Evolutionary conservation across 306 rosid species (phyloP).

Genomic region (Casuarina equisetifolia): DNA sequence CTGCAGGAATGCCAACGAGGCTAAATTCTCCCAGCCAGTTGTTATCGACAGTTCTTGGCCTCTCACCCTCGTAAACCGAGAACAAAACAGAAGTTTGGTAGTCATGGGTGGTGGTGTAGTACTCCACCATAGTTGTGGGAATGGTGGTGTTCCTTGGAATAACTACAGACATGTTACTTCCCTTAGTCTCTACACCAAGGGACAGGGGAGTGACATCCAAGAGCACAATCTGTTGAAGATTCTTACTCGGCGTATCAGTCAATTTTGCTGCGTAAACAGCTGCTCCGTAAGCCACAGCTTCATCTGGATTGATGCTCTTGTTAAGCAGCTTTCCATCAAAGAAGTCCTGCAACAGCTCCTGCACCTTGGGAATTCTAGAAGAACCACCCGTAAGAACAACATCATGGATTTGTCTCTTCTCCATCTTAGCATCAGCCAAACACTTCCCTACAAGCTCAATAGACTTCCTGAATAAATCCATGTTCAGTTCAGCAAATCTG

Average conservation of each 20-base stretch:
- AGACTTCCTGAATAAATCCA: slow-evolving; percentile 23
- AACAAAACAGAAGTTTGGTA: slow-evolving; percentile 18
- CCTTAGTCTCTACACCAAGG: not conserved
- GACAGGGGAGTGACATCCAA: slow-evolving; percentile 25
- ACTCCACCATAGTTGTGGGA: slow-evolving; percentile 13
- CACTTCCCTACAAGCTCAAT: slow-evolving; percentile 24
- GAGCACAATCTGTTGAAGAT: slow-evolving; percentile 11
- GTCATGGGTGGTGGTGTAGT: slow-evolving; percentile 8
- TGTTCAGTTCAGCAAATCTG: slow-evolving; percentile 21
- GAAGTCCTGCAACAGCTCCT: slow-evolving; percentile 20
- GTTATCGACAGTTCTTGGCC: slow-evolving; percentile 11
- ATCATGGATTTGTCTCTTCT: slow-evolving; percentile 14
- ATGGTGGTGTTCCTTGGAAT: slow-evolving; percentile 21
- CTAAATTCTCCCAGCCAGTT: slow-evolving; percentile 12
- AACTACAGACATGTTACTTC: slow-evolving; percentile 18
- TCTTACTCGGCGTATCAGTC: slow-evolving; percentile 11
- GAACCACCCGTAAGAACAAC: slow-evolving; percentile 28
- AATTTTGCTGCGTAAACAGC: slow-evolving; percentile 13
- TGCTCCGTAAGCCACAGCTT: slow-evolving; percentile 26
- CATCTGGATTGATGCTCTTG: slow-evolving; percentile 25
- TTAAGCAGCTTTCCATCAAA: slow-evolving; percentile 31
- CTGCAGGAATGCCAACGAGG: slow-evolving; percentile 20
- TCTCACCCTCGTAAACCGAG: slow-evolving; percentile 25
- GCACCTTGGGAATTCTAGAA: slow-evolving; percentile 27
- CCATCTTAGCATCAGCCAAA: slow-evolving; percentile 24